Conservation (phyloP, 495 filamentous ascomycete genomes). For the Neurospora sp. region DNA sequence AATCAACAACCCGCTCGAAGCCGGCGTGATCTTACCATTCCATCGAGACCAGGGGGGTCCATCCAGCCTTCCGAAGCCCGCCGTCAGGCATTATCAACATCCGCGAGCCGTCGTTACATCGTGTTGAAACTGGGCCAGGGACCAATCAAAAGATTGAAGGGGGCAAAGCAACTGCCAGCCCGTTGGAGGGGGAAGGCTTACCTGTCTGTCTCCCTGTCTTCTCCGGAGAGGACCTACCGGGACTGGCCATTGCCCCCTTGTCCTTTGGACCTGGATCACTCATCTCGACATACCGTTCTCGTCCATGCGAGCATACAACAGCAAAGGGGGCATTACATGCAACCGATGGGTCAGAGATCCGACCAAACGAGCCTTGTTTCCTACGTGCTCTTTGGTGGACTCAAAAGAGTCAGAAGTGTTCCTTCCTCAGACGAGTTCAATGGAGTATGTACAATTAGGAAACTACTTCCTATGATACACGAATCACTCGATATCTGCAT, state of each 20-base stretch:
- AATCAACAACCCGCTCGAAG: background rate
- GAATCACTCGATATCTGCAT: background rate
- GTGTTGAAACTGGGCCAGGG: background rate
- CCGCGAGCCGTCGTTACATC: background rate
- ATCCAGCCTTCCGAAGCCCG: background rate
- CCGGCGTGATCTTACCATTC: background rate
- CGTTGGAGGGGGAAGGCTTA: background rate
- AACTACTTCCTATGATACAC: background rate
- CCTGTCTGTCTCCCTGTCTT: background rate
- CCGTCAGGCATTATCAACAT: background rate
- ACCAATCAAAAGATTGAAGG: background rate
- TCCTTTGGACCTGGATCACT: background rate
- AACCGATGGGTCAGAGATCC: background rate
- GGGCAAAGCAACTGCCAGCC: background rate
- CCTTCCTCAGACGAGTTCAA: background rate
- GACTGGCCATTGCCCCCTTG: background rate
- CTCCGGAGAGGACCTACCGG: background rate
- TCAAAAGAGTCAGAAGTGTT: background rate
- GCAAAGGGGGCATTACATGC: background rate
- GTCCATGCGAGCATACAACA: background rate
- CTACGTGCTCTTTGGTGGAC: background rate
- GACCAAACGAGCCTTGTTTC: background rate
- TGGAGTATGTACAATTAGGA: background rate
- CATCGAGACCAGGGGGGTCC: background rate
- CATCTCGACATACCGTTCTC: background rate